A percentile compares a stretch with the other conserved stretches of the same genome.
Conservation (phyloP, 768 basidiomycete genomes). For the Trametes cingulata region DNA sequence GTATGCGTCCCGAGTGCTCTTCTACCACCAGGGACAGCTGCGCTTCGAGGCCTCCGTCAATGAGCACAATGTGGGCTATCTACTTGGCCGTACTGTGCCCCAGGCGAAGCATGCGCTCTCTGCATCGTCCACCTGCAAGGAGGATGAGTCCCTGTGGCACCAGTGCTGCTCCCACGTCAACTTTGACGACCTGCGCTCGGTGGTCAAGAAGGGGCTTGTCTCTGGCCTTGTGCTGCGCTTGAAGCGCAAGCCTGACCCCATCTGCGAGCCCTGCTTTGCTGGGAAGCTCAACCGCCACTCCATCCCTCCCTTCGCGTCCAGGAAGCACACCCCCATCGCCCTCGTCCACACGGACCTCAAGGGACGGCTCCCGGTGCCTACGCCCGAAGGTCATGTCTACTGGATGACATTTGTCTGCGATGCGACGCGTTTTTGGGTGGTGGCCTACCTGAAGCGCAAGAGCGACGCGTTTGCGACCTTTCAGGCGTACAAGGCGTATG, state of each 20-base stretch:
- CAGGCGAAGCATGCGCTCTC: not conserved
- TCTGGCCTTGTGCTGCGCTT: slow-evolving; percentile 29
- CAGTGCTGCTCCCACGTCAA: slow-evolving; percentile 33
- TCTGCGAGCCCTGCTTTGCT: slow-evolving; percentile 20
- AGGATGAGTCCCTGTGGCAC: slow-evolving; percentile 34
- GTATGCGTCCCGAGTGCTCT: not conserved
- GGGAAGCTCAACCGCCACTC: slow-evolving; percentile 26
- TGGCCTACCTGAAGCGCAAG: slow-evolving; percentile 26
- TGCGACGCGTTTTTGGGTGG: slow-evolving; percentile 2
- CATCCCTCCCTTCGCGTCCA: slow-evolving; percentile 14
- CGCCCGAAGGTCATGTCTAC: slow-evolving; percentile 12
- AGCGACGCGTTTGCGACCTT: slow-evolving; percentile 10
- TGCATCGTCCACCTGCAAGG: slow-evolving; percentile 24
- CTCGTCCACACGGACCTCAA: slow-evolving; percentile 22
- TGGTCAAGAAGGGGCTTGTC: slow-evolving; percentile 23
- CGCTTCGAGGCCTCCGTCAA: slow-evolving; percentile 26
- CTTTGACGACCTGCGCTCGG: slow-evolving; percentile 20
- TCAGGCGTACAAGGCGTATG: not conserved
- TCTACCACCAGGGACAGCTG: slow-evolving; percentile 13
- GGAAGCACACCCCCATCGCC: not conserved
- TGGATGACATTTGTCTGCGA: slow-evolving; percentile 16
- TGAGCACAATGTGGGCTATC: slow-evolving; percentile 26
- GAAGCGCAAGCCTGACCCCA: slow-evolving; percentile 6
- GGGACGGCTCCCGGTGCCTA: slow-evolving; percentile 16
- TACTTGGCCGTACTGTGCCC: slow-evolving; percentile 23